Evolutionary conservation across 352 stramenopile species (phyloP).

Genomic region (Globisporangium polare): DNA sequence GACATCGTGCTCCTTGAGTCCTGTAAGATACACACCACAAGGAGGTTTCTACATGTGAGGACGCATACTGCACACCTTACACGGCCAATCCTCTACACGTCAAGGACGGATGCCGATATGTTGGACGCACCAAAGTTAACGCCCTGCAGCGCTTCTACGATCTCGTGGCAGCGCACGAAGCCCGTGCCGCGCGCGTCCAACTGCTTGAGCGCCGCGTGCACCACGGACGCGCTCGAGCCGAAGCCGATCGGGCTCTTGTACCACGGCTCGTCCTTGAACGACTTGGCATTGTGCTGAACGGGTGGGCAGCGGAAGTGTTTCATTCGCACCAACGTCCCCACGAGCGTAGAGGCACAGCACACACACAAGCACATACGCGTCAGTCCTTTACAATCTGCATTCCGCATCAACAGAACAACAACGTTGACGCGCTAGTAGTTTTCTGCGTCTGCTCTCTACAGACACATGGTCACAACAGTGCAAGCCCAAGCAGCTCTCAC

Average conservation of each 20-base stretch:
- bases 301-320: conserved; percentile 2
- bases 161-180: conserved; percentile 25
- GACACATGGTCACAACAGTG: background rate
- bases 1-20: conserved; percentile 30
- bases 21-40: conserved; percentile 6
- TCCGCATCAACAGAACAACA: background rate
- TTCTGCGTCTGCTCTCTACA: background rate
- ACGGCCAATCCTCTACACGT: background rate
- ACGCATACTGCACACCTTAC: background rate
- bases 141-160: conserved; percentile 32
- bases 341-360: background rate
- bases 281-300: conserved; percentile 31
- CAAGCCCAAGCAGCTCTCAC: background rate
- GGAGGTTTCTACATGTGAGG: background rate
- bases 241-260: conserved; percentile 43
- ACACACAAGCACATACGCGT: background rate
- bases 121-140: conserved; percentile 26
- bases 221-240: conserved; percentile 43
- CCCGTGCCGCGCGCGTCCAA: conserved; percentile 33
- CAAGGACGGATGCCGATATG: background rate
- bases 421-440: background rate
- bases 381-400: background rate
- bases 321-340: too few species aligned
- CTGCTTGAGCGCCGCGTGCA: conserved; percentile 39
- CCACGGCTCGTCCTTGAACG: conserved; percentile 60